Evolutionary conservation across 768 basidiomycete genomes (phyloP).

Genomic region (Crepidotus variabilis): DNA sequence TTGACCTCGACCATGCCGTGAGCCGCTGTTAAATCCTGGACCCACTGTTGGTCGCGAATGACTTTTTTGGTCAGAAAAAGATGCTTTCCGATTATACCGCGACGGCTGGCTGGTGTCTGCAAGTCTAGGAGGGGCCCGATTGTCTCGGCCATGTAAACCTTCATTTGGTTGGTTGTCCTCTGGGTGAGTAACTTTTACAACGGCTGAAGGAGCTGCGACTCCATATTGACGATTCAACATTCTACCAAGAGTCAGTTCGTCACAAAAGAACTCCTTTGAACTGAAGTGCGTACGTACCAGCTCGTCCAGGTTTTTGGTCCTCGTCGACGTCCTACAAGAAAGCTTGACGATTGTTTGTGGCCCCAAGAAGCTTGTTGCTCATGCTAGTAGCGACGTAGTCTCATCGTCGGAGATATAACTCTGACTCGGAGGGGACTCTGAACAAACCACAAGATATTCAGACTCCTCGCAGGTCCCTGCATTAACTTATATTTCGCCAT

Average conservation of each 20-base stretch:
- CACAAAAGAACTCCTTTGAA: not conserved
- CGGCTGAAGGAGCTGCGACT: slow-evolving; percentile 7
- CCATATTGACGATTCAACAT: slow-evolving; percentile 9
- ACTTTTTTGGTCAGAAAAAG: not conserved
- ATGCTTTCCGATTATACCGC: not conserved
- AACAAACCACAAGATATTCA: too few relatives aligned
- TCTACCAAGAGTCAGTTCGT: not conserved
- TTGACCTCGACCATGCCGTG: not conserved
- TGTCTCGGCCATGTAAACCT: slow-evolving; percentile 3
- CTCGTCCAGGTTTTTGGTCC: not conserved
- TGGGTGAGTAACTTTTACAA: slow-evolving; percentile 7
- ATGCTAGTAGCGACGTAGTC: too few relatives aligned
- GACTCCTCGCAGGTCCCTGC: too few relatives aligned
- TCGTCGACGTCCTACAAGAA: not conserved
- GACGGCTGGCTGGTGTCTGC: slow-evolving; percentile 2
- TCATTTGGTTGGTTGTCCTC: slow-evolving; percentile 16
- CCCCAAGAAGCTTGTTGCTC: too few relatives aligned
- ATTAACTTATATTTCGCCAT: too few relatives aligned
- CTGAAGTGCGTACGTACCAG: not conserved
- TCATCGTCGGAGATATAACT: too few relatives aligned
- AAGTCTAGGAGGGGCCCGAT: slow-evolving; percentile 7
- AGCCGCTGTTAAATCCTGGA: not conserved
- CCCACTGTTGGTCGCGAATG: slow-evolving; percentile 7
- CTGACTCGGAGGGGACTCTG: too few relatives aligned
- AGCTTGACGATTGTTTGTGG: too few relatives aligned